Percentiles rank a stretch among this genome's conserved stretches.
These are phyloP conservation scores for Diacronema lutheri DNA, from an alignment of 78 protist genomes.

Conservation along the genomic window DNA sequence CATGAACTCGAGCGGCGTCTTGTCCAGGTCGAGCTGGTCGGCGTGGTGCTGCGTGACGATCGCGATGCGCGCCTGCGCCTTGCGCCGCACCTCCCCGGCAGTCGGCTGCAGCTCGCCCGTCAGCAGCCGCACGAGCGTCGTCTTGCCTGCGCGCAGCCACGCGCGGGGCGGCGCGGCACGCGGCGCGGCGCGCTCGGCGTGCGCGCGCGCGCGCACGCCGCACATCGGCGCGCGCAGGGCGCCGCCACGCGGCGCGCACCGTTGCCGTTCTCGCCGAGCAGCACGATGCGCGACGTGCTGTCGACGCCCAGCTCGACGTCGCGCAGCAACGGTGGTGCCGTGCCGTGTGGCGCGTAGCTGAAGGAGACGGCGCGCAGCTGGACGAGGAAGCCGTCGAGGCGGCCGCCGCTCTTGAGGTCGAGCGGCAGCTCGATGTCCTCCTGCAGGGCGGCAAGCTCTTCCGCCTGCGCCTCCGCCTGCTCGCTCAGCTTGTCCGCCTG, in stretches of 20 bases:
- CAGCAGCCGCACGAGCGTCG: constrained; percentile 58
- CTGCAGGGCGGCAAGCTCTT: constrained; percentile 6
- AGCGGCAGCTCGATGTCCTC: not conserved
- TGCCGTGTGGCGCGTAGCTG: not conserved
- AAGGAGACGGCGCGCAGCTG: not conserved
- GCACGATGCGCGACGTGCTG: constrained; percentile 8
- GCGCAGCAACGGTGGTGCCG: not conserved
- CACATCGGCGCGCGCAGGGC: no score
- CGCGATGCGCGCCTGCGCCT: not conserved
- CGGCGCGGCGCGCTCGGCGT: no score
- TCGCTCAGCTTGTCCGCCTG: constrained; percentile 7
- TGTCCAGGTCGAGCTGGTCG: constrained; percentile 68
- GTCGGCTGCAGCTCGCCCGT: constrained; percentile 75
- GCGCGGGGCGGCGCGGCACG: no score
- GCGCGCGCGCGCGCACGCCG: no score
- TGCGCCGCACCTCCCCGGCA: constrained; percentile 24
- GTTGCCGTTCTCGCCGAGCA: constrained; percentile 38
- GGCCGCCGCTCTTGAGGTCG: not conserved
- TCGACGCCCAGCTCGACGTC: constrained; percentile 22
- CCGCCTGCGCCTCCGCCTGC: not conserved
- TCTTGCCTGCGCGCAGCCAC: no score
- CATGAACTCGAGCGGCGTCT: constrained; percentile 63
- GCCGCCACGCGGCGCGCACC: no score
- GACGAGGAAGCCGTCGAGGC: not conserved
- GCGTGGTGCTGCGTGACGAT: constrained; percentile 77